phyloP scores from a whole-genome alignment of 2,329 filamentous ascomycete species.

The Talaromyces sp. region DNA sequence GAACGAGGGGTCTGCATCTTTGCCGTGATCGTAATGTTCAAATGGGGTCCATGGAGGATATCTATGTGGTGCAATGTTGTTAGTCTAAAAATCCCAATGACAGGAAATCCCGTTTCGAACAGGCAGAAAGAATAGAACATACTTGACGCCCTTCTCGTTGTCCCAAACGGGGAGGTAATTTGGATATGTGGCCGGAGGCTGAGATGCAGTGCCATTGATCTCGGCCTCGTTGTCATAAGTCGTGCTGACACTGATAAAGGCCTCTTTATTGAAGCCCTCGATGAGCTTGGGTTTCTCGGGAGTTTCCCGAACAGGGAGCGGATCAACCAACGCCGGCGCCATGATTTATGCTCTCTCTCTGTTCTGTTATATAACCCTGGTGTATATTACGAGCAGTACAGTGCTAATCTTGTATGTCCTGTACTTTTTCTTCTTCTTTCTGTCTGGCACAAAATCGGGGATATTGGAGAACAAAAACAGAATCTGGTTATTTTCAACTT shows the following conservation, averaged over 20 bases:
- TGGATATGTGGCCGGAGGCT: slow-evolving; percentile 58
- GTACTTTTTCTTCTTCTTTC: neutral
- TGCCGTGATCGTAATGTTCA: slow-evolving; percentile 69
- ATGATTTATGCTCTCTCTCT: slow-evolving; percentile 15
- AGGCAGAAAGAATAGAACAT: neutral
- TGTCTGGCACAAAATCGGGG: neutral
- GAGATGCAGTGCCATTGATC: slow-evolving; percentile 48
- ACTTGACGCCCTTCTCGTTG: slow-evolving; percentile 39
- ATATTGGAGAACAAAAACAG: neutral
- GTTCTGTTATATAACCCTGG: neutral
- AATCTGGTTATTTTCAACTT: neutral
- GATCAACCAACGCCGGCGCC: slow-evolving; percentile 29
- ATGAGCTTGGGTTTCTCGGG: slow-evolving; percentile 24
- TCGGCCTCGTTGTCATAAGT: slow-evolving; percentile 45
- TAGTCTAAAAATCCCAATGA: neutral
- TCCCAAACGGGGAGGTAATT: slow-evolving; percentile 72
- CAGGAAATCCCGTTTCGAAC: neutral
- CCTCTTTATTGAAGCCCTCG: slow-evolving; percentile 32
- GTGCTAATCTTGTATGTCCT: neutral
- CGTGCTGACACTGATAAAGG: slow-evolving; percentile 24
- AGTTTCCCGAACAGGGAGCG: slow-evolving; percentile 22
- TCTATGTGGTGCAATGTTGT: slow-evolving; percentile 29
- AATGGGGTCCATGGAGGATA: slow-evolving; percentile 62
- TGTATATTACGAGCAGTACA: neutral
- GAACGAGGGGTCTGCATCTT: slow-evolving; percentile 65